phyloP scores from a whole-genome alignment of 805 yeast genomes.

The Suhomyces sp. region DNA sequence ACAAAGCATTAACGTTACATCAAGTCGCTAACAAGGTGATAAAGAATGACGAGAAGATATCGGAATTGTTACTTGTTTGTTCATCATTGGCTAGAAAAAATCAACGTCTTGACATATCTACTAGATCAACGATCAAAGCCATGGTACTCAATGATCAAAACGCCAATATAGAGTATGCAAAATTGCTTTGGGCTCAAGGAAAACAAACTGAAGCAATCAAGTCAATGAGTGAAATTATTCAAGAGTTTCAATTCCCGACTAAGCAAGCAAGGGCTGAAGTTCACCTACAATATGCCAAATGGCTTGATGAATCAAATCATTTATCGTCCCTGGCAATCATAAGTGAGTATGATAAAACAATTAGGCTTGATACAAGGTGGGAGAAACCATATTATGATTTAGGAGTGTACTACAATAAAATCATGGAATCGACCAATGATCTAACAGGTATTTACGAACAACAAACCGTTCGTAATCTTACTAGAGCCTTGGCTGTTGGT shows the following conservation, averaged over 20 bases:
- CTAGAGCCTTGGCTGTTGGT: constrained; percentile 61
- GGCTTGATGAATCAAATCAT: constrained; percentile 86
- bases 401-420: constrained; percentile 76
- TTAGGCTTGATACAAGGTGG: constrained; percentile 55
- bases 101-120: constrained; percentile 69
- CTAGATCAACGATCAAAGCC: constrained; percentile 64
- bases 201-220: constrained; percentile 83
- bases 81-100: constrained; percentile 68
- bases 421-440: constrained; percentile 64
- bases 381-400: constrained; percentile 78
- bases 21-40: constrained; percentile 40
- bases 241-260: constrained; percentile 18
- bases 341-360: constrained; percentile 63
- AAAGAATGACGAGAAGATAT: constrained; percentile 35
- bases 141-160: constrained; percentile 40
- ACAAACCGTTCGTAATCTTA: constrained; percentile 54
- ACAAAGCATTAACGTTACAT: constrained; percentile 60
- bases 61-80: constrained; percentile 54
- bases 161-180: constrained; percentile 74
- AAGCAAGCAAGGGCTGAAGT: constrained; percentile 36
- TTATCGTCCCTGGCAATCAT: constrained; percentile 73
- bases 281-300: constrained; percentile 78
- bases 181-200: constrained; percentile 85
- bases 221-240: constrained; percentile 46
- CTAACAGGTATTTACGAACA: constrained; percentile 53